Conservation (phyloP, 305 asterid genomes). For the Plantago coronopus region DNA sequence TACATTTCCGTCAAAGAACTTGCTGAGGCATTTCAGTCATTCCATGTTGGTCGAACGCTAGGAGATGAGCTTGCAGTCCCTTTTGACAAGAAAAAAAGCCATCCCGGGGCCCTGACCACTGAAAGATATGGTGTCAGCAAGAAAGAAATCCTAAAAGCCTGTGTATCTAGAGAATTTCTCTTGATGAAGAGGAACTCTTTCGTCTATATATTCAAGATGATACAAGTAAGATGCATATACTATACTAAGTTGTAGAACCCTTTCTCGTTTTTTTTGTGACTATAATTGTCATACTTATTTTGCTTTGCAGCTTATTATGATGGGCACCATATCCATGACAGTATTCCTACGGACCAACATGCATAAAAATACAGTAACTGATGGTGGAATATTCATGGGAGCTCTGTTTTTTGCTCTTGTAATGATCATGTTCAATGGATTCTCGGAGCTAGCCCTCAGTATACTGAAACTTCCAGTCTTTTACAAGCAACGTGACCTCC, state of each 20-base stretch:
- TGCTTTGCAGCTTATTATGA: conserved; percentile 47
- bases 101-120: conserved; percentile 71
- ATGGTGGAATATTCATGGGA: conserved; percentile 75
- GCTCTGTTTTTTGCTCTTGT: conserved; percentile 64
- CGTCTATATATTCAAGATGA: conserved; percentile 75
- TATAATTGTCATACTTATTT: conserved; percentile 4
- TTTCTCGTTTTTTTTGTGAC: conserved; percentile 1
- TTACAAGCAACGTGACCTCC: conserved; percentile 78
- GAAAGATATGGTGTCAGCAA: conserved; percentile 71
- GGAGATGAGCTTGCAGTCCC: conserved; percentile 84
- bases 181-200: conserved; percentile 94
- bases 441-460: conserved; percentile 73
- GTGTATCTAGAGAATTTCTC: conserved; percentile 73
- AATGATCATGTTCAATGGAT: conserved; percentile 76
- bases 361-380: conserved; percentile 47
- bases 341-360: conserved; percentile 54
- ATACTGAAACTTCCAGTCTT: conserved; percentile 72
- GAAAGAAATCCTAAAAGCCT: conserved; percentile 80
- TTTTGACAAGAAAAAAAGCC: conserved; percentile 68
- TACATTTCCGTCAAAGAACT: conserved; percentile 60
- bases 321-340: conserved; percentile 63
- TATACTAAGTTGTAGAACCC: conserved; percentile 2
- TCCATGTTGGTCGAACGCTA: conserved; percentile 63
- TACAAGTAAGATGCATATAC: conserved; percentile 51
- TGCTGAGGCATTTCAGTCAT: conserved; percentile 80